Evolutionary conservation across 2,329 filamentous ascomycete genomes (phyloP).

Genomic region (Sphaerulina vaccinii): DNA sequence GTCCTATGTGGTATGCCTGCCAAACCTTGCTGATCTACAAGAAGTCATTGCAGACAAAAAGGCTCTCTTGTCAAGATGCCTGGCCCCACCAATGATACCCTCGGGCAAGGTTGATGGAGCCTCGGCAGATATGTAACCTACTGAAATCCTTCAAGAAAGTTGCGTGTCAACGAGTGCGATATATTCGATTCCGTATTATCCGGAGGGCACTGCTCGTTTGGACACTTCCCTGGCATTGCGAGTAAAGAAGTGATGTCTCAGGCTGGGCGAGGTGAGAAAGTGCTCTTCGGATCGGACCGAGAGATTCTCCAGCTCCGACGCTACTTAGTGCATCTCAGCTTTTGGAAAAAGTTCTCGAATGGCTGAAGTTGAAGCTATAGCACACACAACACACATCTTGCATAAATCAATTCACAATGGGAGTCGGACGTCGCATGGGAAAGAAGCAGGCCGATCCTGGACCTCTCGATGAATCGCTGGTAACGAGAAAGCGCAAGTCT

Average conservation of each 20-base stretch:
- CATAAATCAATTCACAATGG: constrained; percentile 17
- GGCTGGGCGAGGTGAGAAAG: no score
- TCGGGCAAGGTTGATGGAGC: background rate
- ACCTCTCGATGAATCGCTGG: constrained; percentile 71
- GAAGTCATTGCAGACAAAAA: no score
- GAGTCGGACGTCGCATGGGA: constrained; percentile 26
- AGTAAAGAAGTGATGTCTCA: background rate
- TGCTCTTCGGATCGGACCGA: no score
- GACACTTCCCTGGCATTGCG: no score
- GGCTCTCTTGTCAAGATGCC: background rate
- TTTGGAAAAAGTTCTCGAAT: no score
- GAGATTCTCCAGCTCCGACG: no score
- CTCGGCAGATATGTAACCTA: background rate
- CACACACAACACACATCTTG: background rate
- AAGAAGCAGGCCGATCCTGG: constrained; percentile 87
- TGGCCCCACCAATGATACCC: background rate
- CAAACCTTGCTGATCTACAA: background rate
- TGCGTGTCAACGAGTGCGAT: background rate
- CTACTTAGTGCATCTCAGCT: no score
- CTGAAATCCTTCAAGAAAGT: background rate
- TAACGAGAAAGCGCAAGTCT: constrained; percentile 83
- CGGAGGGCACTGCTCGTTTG: no score
- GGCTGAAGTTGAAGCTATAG: background rate
- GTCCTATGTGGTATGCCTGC: no score
- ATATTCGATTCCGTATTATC: no score